These are phyloP conservation scores for Hypoxylon sp. DNA, from an alignment of 2,329 filamentous ascomycete genomes.

Conservation along the genomic window DNA sequence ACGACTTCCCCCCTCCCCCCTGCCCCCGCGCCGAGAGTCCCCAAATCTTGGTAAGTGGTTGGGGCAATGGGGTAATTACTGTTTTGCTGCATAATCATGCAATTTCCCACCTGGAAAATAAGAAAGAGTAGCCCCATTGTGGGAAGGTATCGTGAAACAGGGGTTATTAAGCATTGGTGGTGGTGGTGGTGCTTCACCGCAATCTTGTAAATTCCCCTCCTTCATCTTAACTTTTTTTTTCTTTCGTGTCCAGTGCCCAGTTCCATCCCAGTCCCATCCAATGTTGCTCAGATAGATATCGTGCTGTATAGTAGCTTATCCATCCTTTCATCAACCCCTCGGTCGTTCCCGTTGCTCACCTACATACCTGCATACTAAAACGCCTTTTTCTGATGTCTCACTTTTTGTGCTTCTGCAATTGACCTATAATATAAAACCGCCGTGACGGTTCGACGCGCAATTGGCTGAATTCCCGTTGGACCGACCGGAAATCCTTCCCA, in stretches of 20 bases:
- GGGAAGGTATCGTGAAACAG: neutral
- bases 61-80: too few relatives aligned
- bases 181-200: neutral
- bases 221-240: neutral
- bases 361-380: neutral
- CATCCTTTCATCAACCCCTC: neutral
- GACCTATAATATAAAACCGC: slow-evolving; percentile 12
- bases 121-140: too few relatives aligned
- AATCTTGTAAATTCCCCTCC: neutral
- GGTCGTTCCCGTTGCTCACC: neutral
- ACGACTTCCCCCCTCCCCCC: too few relatives aligned
- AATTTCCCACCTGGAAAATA: too few relatives aligned
- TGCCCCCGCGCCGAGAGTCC: too few relatives aligned
- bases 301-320: too few relatives aligned
- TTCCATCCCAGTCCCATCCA: too few relatives aligned
- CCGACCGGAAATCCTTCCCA: slow-evolving; percentile 19
- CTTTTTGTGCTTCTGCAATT: slow-evolving; percentile 15
- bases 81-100: too few relatives aligned
- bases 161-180: neutral
- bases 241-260: too few relatives aligned
- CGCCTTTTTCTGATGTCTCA: slow-evolving; percentile 8
- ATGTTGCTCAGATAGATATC: too few relatives aligned
- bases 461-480: slow-evolving; percentile 25
- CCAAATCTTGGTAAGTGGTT: too few relatives aligned
- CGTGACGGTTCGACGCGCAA: slow-evolving; percentile 14